Conservation (phyloP, 1,284 basidiomycete species). For the Takashimella tepidaria region DNA sequence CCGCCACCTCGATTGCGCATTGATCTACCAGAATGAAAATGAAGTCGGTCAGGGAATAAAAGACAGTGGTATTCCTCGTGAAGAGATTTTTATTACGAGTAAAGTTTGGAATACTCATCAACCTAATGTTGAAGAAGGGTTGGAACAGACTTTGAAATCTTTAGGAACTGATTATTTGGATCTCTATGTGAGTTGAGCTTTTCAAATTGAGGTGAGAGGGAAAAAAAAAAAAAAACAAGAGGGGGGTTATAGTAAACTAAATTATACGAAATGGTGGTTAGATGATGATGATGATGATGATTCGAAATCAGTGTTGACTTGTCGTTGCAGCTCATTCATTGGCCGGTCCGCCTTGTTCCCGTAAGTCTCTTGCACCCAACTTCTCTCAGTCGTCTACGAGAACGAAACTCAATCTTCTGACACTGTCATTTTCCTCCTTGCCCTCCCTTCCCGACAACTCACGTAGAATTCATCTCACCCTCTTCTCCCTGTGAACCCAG, state of each 20-base stretch:
- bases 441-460: too few species aligned
- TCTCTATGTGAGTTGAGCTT: slow-evolving; percentile 50
- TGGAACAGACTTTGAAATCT: slow-evolving; percentile 65
- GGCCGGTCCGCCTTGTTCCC: slow-evolving; percentile 71
- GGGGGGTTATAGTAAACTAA: too few species aligned
- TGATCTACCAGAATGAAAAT: slow-evolving; percentile 71
- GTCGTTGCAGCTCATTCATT: slow-evolving; percentile 73
- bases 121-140: slow-evolving; percentile 54
- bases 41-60: slow-evolving; percentile 79
- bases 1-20: slow-evolving; percentile 68
- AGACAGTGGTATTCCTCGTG: slow-evolving; percentile 67
- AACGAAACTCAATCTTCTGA: not conserved
- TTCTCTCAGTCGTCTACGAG: not conserved
- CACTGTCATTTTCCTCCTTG: not conserved
- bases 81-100: slow-evolving; percentile 68
- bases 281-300: slow-evolving; percentile 17
- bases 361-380: slow-evolving; percentile 1
- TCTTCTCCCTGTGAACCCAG: slow-evolving; percentile 60
- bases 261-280: too few species aligned
- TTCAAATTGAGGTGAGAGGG: too few species aligned
- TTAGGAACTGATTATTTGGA: slow-evolving; percentile 76
- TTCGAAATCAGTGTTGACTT: too few species aligned
- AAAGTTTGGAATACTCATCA: slow-evolving; percentile 32
- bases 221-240: too few species aligned
- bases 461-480: slow-evolving; percentile 51